These are phyloP conservation scores for Perilla frutescens DNA, from an alignment of 257 asterid genomes.

Conservation along the genomic window DNA sequence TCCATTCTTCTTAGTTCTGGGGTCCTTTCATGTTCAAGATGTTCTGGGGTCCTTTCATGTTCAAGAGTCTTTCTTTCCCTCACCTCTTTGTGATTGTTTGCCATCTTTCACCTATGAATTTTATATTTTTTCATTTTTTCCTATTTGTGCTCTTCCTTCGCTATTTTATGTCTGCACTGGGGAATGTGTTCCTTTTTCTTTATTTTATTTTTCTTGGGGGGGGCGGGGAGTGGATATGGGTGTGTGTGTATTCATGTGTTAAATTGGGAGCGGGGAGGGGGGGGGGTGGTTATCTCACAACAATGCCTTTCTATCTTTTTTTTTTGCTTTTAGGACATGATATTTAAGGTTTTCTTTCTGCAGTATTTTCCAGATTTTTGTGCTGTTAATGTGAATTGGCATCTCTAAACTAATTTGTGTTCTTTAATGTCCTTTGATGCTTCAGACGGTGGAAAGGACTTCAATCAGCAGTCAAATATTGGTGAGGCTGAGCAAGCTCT, in stretches of 20 bases:
- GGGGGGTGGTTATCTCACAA: not conserved
- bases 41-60: no score
- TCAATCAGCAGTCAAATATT: conserved; percentile 56
- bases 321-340: conserved; percentile 24
- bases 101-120: no score
- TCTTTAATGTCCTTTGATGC: conserved; percentile 37
- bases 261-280: not conserved
- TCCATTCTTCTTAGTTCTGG: no score
- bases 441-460: conserved; percentile 76
- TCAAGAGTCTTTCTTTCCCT: no score
- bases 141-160: not conserved
- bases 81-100: no score
- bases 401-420: conserved; percentile 26
- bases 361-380: conserved; percentile 14
- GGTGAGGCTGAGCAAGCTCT: conserved; percentile 54
- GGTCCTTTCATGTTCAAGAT: no score
- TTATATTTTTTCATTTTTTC: not conserved
- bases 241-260: no score
- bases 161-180: not conserved
- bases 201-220: no score
- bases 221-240: not conserved
- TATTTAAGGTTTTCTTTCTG: conserved; percentile 18
- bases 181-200: not conserved
- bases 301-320: conserved; percentile 15
- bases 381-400: conserved; percentile 31